Evolutionary conservation across 208 protist genomes (phyloP), one percentile per base, ranked within the genome.

Genomic region (Trypanosoma theileri): DNA sequence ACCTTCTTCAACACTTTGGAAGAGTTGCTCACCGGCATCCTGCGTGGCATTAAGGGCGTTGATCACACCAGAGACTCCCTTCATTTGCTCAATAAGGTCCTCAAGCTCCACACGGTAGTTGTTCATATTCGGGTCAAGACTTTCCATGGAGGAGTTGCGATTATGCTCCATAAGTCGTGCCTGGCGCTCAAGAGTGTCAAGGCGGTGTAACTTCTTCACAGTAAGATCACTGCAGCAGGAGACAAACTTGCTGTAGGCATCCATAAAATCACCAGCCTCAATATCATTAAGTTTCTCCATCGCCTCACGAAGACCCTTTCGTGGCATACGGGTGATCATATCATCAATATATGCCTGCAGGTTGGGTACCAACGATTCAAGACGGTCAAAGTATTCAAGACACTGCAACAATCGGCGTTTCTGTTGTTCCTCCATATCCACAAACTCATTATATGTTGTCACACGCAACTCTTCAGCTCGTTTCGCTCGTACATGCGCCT

Each of bases 111-210:
- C 57, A 12, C 81, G 79, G 74, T 92, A 92, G 71, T 80, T 73
- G 41, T 85, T 77, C 66, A 85, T 75, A 64, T 94, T 92, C 24
- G 89, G 89, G 58, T 94, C 89, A 46, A 94, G 82, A 66, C 89
- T 94, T 48, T 94, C 89, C 85, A 94, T 90, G 3, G 89, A 73
- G 22, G 79, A 92, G 75, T 92, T 82, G 57, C 82, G 80, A 74
- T 91, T 90, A 79, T 92, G 84, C 70, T 88, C 71, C 2, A 84
- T 72, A 53, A 92, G 82, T 28, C 89, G 85, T 10, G 80, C 81
- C 77, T 94, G 89, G 44, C 89, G 89, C 81, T 91, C 84, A 55
- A 94, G 78, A 11, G 84, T 92, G 77, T 94, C 89, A 31, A 91
- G 84, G 40, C 89, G 89, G 69, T 92, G 89, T 51, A 82, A 85